Conservation (phyloP, 2,329 filamentous ascomycete genomes). For the Aureobasidium sp. region DNA sequence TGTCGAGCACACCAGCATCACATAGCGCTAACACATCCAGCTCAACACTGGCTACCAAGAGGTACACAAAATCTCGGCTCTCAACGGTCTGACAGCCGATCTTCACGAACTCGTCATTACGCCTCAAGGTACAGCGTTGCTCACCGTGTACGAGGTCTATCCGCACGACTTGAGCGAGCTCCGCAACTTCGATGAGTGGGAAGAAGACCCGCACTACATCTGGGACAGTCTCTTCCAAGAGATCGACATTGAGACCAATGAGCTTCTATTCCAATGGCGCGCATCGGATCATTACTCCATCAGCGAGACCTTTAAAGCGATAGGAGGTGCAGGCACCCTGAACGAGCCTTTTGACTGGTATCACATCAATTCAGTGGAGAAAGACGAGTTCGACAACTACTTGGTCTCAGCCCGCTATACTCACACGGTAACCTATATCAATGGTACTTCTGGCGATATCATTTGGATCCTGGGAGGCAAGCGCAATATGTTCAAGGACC, state of each 20-base stretch:
- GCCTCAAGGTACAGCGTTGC: slow-evolving; percentile 33
- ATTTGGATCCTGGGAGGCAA: slow-evolving; percentile 44
- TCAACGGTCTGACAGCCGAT: slow-evolving; percentile 32
- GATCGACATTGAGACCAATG: slow-evolving; percentile 45
- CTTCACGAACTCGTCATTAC: slow-evolving; percentile 41
- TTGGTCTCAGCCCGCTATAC: slow-evolving; percentile 48
- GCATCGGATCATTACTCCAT: slow-evolving; percentile 47
- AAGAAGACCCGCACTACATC: slow-evolving; percentile 24
- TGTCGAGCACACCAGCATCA: background rate
- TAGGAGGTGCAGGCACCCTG: slow-evolving; percentile 28
- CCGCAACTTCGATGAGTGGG: slow-evolving; percentile 24
- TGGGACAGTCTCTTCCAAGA: slow-evolving; percentile 29
- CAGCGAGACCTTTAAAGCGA: slow-evolving; percentile 34
- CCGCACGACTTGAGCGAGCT: slow-evolving; percentile 23
- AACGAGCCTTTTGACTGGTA: slow-evolving; percentile 47
- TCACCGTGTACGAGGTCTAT: slow-evolving; percentile 33
- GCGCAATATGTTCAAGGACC: slow-evolving; percentile 25
- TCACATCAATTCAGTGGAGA: slow-evolving; percentile 52
- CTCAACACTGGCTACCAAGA: slow-evolving; percentile 31
- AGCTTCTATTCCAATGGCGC: slow-evolving; percentile 51
- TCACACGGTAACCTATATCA: slow-evolving; percentile 43
- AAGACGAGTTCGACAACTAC: slow-evolving; percentile 46
- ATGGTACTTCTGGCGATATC: slow-evolving; percentile 40
- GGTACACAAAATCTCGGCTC: slow-evolving; percentile 33
- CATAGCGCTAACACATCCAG: slow-evolving; percentile 15